Percentiles rank a stretch among this genome's conserved stretches.
Conservation (phyloP, 192 early-diverging fungal species). For the Anaeromyces robustus region DNA sequence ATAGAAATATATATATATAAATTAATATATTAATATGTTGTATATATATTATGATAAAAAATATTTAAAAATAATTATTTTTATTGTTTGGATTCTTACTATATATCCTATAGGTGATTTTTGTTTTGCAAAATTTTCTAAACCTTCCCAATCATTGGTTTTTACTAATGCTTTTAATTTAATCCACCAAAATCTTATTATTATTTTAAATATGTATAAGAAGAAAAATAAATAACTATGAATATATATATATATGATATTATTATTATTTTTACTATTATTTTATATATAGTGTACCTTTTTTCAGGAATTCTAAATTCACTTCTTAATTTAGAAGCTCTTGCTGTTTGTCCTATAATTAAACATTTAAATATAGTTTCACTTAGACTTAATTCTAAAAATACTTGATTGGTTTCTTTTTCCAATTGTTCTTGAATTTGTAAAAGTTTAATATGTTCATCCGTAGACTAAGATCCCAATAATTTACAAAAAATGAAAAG, state of each 20-base stretch:
- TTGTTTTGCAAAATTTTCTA: slow-evolving; percentile 45
- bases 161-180: slow-evolving; percentile 66
- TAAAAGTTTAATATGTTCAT: slow-evolving; percentile 65
- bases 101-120: slow-evolving; percentile 70
- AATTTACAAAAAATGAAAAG: too few relatives aligned
- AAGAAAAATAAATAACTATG: slow-evolving; percentile 6
- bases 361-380: slow-evolving; percentile 77
- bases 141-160: slow-evolving; percentile 67
- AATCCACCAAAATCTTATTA: slow-evolving; percentile 76
- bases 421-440: slow-evolving; percentile 59
- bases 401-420: slow-evolving; percentile 44
- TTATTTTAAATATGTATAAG: neutral
- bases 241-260: slow-evolving; percentile 1
- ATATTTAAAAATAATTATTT: too few relatives aligned
- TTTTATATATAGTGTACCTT: slow-evolving; percentile 14
- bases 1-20: neutral
- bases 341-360: slow-evolving; percentile 41
- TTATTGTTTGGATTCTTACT: neutral
- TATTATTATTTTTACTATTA: neutral
- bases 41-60: too few relatives aligned
- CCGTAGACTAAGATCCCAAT: too few relatives aligned
- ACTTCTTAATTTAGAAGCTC: slow-evolving; percentile 58
- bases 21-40: too few relatives aligned
- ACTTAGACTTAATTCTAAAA: slow-evolving; percentile 58
- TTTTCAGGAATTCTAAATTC: slow-evolving; percentile 82